Evolutionary conservation across 768 basidiomycete species (phyloP).

Genomic region (Inosperma sp.): DNA sequence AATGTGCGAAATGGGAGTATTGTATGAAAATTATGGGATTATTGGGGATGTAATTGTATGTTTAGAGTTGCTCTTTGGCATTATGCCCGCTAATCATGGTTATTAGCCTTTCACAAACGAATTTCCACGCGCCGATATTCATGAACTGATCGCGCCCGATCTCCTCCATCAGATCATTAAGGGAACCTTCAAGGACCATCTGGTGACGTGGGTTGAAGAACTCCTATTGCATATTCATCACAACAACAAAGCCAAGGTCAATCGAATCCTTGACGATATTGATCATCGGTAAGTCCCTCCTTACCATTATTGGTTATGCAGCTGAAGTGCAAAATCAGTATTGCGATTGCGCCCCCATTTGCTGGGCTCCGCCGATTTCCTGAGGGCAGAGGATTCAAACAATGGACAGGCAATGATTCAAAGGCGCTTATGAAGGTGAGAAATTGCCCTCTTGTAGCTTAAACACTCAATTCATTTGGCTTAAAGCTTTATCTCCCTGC

Average conservation of each 20-base stretch:
- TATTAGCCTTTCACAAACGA: conserved; percentile 25
- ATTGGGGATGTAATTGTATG: conserved; percentile 7
- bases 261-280: too few species aligned
- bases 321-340: neutral
- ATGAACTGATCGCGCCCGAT: too few species aligned
- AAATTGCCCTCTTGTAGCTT: neutral
- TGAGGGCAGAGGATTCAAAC: too few species aligned
- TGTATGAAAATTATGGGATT: neutral
- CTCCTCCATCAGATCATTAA: too few species aligned
- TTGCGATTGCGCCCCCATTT: conserved; percentile 7
- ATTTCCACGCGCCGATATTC: too few species aligned
- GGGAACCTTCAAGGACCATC: conserved; percentile 43
- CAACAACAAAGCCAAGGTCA: neutral
- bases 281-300: neutral
- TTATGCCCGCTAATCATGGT: neutral
- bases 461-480: neutral
- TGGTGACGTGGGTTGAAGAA: conserved; percentile 35
- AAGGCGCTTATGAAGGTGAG: conserved; percentile 28
- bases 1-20: neutral
- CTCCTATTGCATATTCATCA: conserved; percentile 23
- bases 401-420: conserved; percentile 29
- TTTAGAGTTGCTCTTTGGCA: neutral
- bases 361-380: too few species aligned
- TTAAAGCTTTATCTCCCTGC: conserved; percentile 18
- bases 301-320: neutral